Conservation (phyloP, 2,329 filamentous ascomycete genomes). For the Talaromyces atroroseus region DNA sequence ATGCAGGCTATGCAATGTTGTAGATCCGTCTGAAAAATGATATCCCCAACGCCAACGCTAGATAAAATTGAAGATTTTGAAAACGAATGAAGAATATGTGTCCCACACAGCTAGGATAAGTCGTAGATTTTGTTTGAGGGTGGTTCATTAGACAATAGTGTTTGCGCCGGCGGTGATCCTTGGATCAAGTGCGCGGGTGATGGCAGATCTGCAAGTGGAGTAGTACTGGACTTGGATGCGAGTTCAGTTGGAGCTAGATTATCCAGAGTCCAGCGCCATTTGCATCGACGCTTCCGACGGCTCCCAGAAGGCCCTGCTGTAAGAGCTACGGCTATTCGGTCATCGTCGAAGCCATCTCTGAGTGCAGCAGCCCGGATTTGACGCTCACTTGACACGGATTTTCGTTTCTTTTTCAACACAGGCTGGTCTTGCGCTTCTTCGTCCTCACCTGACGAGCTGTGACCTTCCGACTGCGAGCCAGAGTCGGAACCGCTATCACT, state of each 20-base stretch:
- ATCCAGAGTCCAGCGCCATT: constrained; percentile 13
- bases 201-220: neutral
- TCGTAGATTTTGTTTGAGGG: neutral
- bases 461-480: constrained; percentile 21
- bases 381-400: constrained; percentile 26
- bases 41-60: constrained; percentile 5
- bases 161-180: neutral
- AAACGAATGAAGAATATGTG: constrained; percentile 4
- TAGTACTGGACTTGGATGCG: neutral
- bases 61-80: neutral
- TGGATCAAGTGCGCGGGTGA: neutral
- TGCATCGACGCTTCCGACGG: constrained; percentile 8
- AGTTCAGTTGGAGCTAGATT: neutral
- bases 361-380: constrained; percentile 37
- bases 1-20: neutral
- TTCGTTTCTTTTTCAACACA: constrained; percentile 33
- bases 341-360: constrained; percentile 41
- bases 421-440: constrained; percentile 21
- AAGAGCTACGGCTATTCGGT: constrained; percentile 16
- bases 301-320: constrained; percentile 4
- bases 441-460: constrained; percentile 27
- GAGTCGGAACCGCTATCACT: constrained; percentile 19
- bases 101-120: neutral
- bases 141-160: neutral
- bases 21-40: neutral